Evolutionary conservation across 257 asterid genomes (phyloP).

Genomic region (Vinca minor): DNA sequence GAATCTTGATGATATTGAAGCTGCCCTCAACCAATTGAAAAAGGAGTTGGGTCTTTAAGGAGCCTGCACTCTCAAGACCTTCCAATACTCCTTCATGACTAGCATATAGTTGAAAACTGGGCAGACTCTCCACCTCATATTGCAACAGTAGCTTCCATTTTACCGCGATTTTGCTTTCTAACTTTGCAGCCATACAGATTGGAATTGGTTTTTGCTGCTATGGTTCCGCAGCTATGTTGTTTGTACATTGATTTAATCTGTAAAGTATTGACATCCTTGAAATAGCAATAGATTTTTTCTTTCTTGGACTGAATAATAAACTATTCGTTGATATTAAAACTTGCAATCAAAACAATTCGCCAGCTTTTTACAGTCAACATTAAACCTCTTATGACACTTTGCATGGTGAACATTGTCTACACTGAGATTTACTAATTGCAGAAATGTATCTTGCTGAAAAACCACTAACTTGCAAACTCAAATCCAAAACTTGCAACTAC

Average conservation of each 20-base stretch:
- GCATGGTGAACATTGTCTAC: neutral
- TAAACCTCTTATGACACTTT: neutral
- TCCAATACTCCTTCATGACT: neutral
- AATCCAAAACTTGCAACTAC: conserved; percentile 20
- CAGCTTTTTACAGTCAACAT: neutral
- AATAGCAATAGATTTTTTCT: neutral
- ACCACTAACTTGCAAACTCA: conserved; percentile 11
- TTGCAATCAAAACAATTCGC: too few species aligned
- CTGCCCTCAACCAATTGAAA: conserved; percentile 64
- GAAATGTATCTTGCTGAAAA: neutral
- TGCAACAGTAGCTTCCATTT: neutral
- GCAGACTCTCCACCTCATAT: neutral
- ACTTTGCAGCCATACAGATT: neutral
- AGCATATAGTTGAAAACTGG: too few species aligned
- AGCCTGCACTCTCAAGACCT: neutral
- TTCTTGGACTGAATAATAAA: too few species aligned
- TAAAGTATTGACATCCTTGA: neutral
- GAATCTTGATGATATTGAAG: conserved; percentile 75
- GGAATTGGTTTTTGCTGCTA: neutral
- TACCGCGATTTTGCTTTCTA: neutral
- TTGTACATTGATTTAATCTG: neutral
- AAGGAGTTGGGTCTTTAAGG: conserved; percentile 68
- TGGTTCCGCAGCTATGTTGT: neutral
- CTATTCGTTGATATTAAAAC: too few species aligned
- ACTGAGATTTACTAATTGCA: neutral